Evolutionary conservation across 2,329 filamentous ascomycete species (phyloP), one percentile per base, ranked within the genome.

Genomic region (Fusarium sp.): DNA sequence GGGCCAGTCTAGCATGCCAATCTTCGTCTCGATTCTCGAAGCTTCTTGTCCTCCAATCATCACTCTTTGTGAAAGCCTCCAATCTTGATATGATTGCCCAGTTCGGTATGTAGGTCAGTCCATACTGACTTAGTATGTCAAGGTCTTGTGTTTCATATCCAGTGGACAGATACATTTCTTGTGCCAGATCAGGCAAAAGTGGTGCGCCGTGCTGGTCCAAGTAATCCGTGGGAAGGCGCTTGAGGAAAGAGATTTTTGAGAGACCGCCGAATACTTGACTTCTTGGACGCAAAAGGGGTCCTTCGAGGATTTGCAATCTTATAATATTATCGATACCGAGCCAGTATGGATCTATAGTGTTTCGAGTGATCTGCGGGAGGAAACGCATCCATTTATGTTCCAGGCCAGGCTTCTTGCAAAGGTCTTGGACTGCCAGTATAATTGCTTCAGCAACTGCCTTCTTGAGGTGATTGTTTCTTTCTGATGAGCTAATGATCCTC

Each of bases 351-450:
- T 43, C 48, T 6, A 1, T 42, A 1, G 5, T 3, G 2, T 50
- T 28, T n/a, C 23, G 14, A 15, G 3, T 2, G 4, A 23, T 3
- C 2, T 21, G 47, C 3, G 47, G 47, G 4, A 50, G 47, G 4
- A 51, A 51, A 15, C 48, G 48, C 48, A 51, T 51, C 48, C 48
- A 51, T n/a, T 51, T 51, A 34, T 43, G 3, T 15, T 43, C 19
- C 7, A n/a, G 6, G 7, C 36, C 34, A 30, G 48, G 36, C 4
- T 23, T 51, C 2, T 23, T 43, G 5, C 34, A 51, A 8, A 51
- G 11, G 15, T 23, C 48, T 6, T 51, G 15, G 11, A 23, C 4
- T 6, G 48, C 24, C 3, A 4, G 28, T 11, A n/a, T 4, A 7
- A 51, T 2, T 4, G 36, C 24, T 1, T 43, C 4, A 8, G 2